Conservation (phyloP, 148 eudicot genomes). For the Vaccinium corymbosum region DNA sequence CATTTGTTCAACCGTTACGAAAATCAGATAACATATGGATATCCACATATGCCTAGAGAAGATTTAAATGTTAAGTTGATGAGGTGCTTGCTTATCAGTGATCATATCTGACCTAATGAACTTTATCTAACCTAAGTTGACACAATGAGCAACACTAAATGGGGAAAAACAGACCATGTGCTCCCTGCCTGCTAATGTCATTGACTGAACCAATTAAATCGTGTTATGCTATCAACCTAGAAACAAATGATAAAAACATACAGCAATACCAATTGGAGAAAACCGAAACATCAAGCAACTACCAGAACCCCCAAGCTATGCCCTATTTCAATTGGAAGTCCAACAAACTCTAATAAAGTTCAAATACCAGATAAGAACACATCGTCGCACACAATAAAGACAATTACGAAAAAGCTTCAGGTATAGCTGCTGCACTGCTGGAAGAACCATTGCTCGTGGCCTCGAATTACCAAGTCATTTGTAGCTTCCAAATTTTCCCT, state of each 20-base stretch:
- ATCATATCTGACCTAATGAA: too few species aligned
- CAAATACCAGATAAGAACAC: background rate
- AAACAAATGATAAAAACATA: background rate
- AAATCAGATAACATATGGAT: too few species aligned
- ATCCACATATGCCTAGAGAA: too few species aligned
- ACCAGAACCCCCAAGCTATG: background rate
- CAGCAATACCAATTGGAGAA: background rate
- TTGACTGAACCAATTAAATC: background rate
- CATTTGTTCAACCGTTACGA: too few species aligned
- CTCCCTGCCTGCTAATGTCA: too few species aligned
- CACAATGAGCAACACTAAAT: too few species aligned
- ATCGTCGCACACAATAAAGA: background rate
- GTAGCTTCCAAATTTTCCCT: too few species aligned
- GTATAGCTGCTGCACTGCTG: slow-evolving; percentile 73
- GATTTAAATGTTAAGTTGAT: background rate
- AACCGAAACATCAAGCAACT: background rate
- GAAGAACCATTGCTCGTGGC: slow-evolving; percentile 58
- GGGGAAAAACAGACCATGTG: too few species aligned
- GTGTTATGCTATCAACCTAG: background rate
- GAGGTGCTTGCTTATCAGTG: background rate
- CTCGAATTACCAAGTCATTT: slow-evolving; percentile 19
- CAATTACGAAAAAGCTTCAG: background rate
- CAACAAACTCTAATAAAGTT: background rate
- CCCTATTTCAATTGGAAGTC: background rate
- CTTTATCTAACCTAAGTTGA: too few species aligned